Evolutionary conservation across 148 eudicot species (phyloP), one percentile per base, ranked within the genome.

Genomic region (Silene conica): DNA sequence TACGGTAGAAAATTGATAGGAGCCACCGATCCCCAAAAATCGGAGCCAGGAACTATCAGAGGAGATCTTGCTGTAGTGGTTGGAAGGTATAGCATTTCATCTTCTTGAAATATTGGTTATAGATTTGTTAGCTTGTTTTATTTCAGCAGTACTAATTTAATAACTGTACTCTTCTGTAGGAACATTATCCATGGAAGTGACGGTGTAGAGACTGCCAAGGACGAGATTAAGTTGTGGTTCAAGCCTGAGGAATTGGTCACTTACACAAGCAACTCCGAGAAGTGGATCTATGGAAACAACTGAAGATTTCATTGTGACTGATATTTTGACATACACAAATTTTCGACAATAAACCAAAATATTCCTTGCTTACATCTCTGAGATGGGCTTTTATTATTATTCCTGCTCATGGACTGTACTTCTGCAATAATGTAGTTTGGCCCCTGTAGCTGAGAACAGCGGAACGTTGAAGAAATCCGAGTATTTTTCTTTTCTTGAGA

Each of bases 11-110:
- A 92, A 79, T 91, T 96, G 72, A 96, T 96, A 76, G 99, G 99
- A 76, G 99, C 99, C 60, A 92, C 97, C 0, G 97, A 96, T 66
- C 99, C 99, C 25, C 97, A 89, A 73, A 96, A 96, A 82, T 92
- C 99, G 43, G 97, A 92, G 74, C 99, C 99, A 12, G 99, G 99
- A 83, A 96, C 99, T 79, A 92, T 96, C 84, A 85, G 99, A 73
- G 97, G 97, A 20, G 99, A 96, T 79, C 87, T 96, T 31, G 99
- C 99, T 69, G 99, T 96, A 34, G 94, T 86, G 34, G 96, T 90
- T 46, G 97, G 99, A 74, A 92, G 99, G 99, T 96, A 90, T 23
- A 25, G 20, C 56, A 43, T 43, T 8, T 67, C 45, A 23, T 55
- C 58, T 65, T 67, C 34, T 8, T 19, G 6, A 50, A 20, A 1